phyloP scores from a whole-genome alignment of 2,329 filamentous ascomycete species.

The Aspergillus amoenus region DNA sequence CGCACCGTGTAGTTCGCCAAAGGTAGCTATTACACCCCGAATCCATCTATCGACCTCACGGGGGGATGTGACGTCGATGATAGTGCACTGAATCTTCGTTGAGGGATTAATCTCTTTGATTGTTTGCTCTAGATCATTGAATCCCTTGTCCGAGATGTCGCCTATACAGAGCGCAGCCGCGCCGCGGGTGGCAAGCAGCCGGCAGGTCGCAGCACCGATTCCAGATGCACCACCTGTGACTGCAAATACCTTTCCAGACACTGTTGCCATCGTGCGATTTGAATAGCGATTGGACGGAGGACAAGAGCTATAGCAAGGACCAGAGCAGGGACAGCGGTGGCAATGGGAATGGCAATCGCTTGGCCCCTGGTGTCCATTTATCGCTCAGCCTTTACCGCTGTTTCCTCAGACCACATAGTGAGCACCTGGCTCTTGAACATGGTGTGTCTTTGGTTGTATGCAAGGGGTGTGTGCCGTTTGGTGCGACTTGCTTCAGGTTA shows the following conservation, averaged over 20 bases:
- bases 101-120: slow-evolving; percentile 12
- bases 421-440: background rate
- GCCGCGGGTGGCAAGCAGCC: slow-evolving; percentile 16
- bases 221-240: slow-evolving; percentile 20
- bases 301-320: background rate
- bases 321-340: background rate
- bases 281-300: too few relatives aligned
- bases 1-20: slow-evolving; percentile 14
- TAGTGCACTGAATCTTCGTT: slow-evolving; percentile 14
- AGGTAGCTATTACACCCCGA: slow-evolving; percentile 4
- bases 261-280: background rate
- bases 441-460: background rate
- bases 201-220: slow-evolving; percentile 17
- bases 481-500: background rate
- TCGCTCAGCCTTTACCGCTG: background rate
- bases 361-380: background rate
- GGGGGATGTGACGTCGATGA: slow-evolving; percentile 12
- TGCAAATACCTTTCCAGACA: slow-evolving; percentile 5
- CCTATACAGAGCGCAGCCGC: slow-evolving; percentile 13
- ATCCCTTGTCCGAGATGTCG: slow-evolving; percentile 10
- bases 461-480: background rate
- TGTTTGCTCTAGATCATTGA: slow-evolving; percentile 8
- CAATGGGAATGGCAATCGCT: background rate
- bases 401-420: background rate
- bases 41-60: slow-evolving; percentile 13